Evolutionary conservation across 306 rosid species (phyloP).

Genomic region (Trifolium pratense): DNA sequence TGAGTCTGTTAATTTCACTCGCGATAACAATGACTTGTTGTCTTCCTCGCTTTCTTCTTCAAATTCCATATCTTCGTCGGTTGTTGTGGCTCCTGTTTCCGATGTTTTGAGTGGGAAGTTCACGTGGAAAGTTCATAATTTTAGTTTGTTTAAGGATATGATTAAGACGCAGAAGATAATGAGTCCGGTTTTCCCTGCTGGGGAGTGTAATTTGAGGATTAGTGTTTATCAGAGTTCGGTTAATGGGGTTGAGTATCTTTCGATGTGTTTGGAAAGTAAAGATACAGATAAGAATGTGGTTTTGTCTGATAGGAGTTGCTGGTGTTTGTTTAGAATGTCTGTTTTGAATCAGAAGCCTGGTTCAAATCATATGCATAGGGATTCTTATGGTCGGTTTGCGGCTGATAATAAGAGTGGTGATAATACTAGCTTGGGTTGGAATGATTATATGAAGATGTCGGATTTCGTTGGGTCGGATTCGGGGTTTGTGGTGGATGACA

Average conservation of each 20-base stretch:
- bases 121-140: conserved; percentile 98
- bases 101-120: conserved; percentile 93
- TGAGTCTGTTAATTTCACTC: conserved; percentile 85
- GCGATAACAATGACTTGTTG: conserved; percentile 83
- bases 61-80: conserved; percentile 57
- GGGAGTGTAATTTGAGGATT: conserved; percentile 98
- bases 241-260: conserved; percentile 83
- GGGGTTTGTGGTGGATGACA: conserved; percentile 82
- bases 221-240: conserved; percentile 98
- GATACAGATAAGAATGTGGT: conserved; percentile 85
- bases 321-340: conserved; percentile 98
- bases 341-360: conserved; percentile 94
- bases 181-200: conserved; percentile 98
- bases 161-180: conserved; percentile 95
- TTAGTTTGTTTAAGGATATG: conserved; percentile 91
- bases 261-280: conserved; percentile 99
- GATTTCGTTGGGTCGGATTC: conserved; percentile 85
- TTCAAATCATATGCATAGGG: conserved; percentile 94
- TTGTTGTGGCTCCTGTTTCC: conserved; percentile 65
- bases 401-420: conserved; percentile 99
- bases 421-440: conserved; percentile 99
- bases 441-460: conserved; percentile 96
- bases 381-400: conserved; percentile 93
- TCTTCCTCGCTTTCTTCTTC: conserved; percentile 53
- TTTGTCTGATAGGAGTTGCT: conserved; percentile 95